Evolutionary conservation across 1,284 basidiomycete genomes (phyloP).

Genomic region (Peniophora sp.): DNA sequence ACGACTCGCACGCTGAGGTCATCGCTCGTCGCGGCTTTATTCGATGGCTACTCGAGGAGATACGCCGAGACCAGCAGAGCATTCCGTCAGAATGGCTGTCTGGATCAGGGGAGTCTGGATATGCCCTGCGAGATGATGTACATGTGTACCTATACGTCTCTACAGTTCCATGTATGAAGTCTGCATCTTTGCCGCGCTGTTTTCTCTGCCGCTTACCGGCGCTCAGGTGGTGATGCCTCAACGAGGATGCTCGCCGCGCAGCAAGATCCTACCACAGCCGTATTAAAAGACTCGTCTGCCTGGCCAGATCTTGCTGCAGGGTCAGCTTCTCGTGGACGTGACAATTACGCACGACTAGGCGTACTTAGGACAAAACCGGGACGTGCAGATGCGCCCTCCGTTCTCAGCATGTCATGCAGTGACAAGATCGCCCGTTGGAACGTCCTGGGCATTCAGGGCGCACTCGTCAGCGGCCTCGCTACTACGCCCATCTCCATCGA

Average conservation of each 20-base stretch:
- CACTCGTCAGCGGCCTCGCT: constrained; percentile 52
- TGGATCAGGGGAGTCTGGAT: constrained; percentile 31
- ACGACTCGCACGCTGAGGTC: constrained; percentile 90
- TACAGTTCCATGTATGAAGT: constrained; percentile 70
- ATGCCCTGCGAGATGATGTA: constrained; percentile 42
- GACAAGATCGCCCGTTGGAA: constrained; percentile 87
- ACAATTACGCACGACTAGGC: constrained; percentile 67
- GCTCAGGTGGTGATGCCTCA: constrained; percentile 79
- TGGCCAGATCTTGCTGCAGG: constrained; percentile 28
- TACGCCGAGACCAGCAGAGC: constrained; percentile 25
- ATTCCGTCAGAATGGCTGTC: constrained; percentile 33
- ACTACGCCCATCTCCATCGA: constrained; percentile 54
- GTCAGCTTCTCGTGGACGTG: constrained; percentile 61
- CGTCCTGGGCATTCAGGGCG: constrained; percentile 80
- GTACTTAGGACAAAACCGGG: constrained; percentile 87
- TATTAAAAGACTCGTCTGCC: constrained; percentile 46
- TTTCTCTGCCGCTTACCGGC: constrained; percentile 19
- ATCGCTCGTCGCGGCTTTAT: constrained; percentile 75
- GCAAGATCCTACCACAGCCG: constrained; percentile 66
- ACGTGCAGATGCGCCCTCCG: constrained; percentile 75
- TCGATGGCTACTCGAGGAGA: constrained; percentile 77
- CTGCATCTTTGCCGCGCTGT: constrained; percentile 2
- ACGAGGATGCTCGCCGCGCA: constrained; percentile 65
- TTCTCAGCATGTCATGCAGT: constrained; percentile 80
- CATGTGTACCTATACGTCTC: constrained; percentile 75